Evolutionary conservation across 176 grass and related monocot species (phyloP).

Genomic region (Cenchrus americanus): DNA sequence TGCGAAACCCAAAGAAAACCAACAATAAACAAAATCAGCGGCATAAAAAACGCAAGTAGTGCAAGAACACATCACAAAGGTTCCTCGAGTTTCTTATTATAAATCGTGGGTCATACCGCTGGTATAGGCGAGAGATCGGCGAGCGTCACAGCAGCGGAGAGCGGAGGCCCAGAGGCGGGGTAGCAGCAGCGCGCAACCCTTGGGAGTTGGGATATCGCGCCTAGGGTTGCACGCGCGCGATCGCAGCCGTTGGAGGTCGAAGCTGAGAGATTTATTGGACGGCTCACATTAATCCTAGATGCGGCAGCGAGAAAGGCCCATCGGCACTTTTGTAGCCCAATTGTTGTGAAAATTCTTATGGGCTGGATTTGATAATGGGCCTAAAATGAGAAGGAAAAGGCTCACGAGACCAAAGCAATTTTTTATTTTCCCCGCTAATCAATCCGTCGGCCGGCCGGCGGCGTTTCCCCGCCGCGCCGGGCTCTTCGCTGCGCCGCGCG

Average conservation of each 20-base stretch:
- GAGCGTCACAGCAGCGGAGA: neutral
- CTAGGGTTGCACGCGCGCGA: neutral
- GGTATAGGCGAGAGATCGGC: neutral
- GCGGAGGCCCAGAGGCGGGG: neutral
- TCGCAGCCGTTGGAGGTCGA: neutral
- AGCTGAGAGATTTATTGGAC: neutral
- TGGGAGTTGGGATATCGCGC: neutral
- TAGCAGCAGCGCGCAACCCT: neutral
- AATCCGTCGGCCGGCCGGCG: no score
- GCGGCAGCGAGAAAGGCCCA: neutral
- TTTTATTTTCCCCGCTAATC: no score
- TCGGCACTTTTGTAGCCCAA: neutral
- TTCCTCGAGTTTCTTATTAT: no score
- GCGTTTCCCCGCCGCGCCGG: neutral
- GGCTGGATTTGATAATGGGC: neutral
- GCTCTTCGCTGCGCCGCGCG: neutral
- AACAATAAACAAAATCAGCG: neutral
- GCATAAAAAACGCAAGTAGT: neutral
- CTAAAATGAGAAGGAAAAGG: neutral
- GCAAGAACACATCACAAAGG: neutral
- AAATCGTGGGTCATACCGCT: neutral
- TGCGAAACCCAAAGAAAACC: neutral
- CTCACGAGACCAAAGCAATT: neutral
- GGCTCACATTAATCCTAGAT: neutral
- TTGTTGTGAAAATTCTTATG: neutral